These are phyloP conservation scores for Otatea glauca DNA, from an alignment of 176 grass and related monocot species.

Conservation along the genomic window DNA sequence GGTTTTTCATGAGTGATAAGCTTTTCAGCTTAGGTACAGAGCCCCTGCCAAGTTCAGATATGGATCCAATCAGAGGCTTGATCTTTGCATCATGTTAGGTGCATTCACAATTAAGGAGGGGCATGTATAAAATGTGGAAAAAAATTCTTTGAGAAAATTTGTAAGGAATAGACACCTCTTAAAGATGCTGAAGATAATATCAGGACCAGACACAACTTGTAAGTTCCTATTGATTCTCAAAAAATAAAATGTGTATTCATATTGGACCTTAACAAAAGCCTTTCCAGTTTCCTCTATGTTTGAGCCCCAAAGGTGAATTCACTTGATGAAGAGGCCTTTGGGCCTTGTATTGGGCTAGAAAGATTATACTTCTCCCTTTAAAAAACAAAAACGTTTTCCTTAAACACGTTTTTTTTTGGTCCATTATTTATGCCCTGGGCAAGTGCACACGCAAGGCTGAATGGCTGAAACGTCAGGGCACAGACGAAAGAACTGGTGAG, in stretches of 20 bases:
- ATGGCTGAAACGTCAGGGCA: not conserved
- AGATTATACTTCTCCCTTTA: not conserved
- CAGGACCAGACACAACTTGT: not conserved
- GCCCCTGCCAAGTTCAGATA: not conserved
- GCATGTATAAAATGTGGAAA: not conserved
- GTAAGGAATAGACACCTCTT: not conserved
- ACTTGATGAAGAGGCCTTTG: not conserved
- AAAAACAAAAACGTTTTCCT: too few species aligned
- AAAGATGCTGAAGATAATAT: not conserved
- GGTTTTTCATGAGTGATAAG: not conserved
- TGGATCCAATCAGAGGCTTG: not conserved
- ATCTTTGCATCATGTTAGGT: not conserved
- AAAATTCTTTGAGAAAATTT: not conserved
- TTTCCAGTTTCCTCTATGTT: not conserved
- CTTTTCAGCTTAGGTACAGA: slow-evolving; percentile 6
- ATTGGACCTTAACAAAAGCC: not conserved
- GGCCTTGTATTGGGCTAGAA: not conserved
- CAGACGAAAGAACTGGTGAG: not conserved
- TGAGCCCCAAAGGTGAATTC: not conserved
- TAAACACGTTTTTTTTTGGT: not conserved
- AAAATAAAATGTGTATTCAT: not conserved
- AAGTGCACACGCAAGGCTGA: not conserved
- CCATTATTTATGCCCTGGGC: not conserved
- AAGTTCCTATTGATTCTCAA: not conserved
- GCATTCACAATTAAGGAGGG: not conserved